phyloP scores from a whole-genome alignment of 306 rosid species.

The Rosa lucieae region DNA sequence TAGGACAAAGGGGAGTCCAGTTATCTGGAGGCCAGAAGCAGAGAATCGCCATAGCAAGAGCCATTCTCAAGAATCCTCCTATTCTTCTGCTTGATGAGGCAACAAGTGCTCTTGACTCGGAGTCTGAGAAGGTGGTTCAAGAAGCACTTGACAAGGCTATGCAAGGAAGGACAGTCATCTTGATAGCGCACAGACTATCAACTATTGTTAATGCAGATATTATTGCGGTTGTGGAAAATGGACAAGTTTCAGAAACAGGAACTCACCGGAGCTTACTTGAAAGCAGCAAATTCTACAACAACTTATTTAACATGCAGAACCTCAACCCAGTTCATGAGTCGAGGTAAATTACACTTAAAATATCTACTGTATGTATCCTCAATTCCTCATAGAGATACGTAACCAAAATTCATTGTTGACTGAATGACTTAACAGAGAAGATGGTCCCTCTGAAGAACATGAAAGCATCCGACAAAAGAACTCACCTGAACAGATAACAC shows the following conservation, averaged over 20 bases:
- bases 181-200: constrained; percentile 85
- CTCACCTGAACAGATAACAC: constrained; percentile 37
- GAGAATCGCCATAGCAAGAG: constrained; percentile 87
- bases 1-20: constrained; percentile 84
- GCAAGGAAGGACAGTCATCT: constrained; percentile 73
- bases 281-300: constrained; percentile 56
- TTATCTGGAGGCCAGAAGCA: constrained; percentile 93
- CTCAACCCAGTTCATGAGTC: constrained; percentile 47
- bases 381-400: constrained; percentile 3
- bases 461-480: constrained; percentile 36
- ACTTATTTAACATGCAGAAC: constrained; percentile 68
- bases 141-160: constrained; percentile 81
- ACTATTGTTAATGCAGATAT: constrained; percentile 77
- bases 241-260: constrained; percentile 67
- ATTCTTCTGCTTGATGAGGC: constrained; percentile 89
- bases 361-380: not conserved
- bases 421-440: constrained; percentile 37
- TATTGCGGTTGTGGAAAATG: constrained; percentile 73
- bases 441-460: constrained; percentile 36
- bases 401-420: constrained; percentile 34
- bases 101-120: constrained; percentile 88
- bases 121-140: constrained; percentile 81
- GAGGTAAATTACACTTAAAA: constrained; percentile 36
- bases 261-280: constrained; percentile 69
- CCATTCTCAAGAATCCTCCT: constrained; percentile 77